Conservation (phyloP, 495 filamentous ascomycete species). For the Penicillium bovifimosum region DNA sequence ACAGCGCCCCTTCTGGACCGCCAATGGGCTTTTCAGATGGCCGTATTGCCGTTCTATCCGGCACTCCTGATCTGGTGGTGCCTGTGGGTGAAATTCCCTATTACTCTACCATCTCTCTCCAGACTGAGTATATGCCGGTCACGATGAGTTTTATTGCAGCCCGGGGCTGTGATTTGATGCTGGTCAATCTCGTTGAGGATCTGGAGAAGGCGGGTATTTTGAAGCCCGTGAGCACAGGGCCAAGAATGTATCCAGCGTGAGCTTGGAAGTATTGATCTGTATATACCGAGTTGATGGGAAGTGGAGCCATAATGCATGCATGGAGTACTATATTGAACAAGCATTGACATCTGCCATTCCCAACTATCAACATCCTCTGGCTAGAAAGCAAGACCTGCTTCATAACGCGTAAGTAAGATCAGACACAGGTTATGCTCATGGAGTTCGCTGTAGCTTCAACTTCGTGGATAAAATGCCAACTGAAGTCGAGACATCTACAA, state of each 20-base stretch:
- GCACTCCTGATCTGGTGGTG: slow-evolving; percentile 52
- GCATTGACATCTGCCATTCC: too few species aligned
- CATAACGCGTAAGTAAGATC: neutral
- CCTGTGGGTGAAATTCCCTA: slow-evolving; percentile 52
- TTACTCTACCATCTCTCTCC: slow-evolving; percentile 46
- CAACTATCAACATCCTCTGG: too few species aligned
- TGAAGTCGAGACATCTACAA: neutral
- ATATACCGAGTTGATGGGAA: neutral
- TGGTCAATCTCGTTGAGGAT: slow-evolving; percentile 50
- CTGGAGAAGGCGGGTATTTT: slow-evolving; percentile 47
- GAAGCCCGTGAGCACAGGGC: slow-evolving; percentile 38
- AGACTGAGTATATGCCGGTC: slow-evolving; percentile 54
- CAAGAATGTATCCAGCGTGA: slow-evolving; percentile 20
- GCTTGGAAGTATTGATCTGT: neutral
- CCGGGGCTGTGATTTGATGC: slow-evolving; percentile 57
- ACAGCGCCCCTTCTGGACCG: slow-evolving; percentile 21
- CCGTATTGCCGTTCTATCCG: slow-evolving; percentile 43
- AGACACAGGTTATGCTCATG: neutral
- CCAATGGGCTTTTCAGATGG: slow-evolving; percentile 38
- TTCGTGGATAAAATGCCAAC: too few species aligned
- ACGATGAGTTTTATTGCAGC: slow-evolving; percentile 54
- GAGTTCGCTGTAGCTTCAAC: too few species aligned
- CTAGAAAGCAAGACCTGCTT: neutral
- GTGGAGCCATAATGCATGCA: too few species aligned
- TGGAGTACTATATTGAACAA: too few species aligned